Base-by-base conservation (phyloP, 2,329 filamentous ascomycete species). In the Fusarium sp. region DNA sequence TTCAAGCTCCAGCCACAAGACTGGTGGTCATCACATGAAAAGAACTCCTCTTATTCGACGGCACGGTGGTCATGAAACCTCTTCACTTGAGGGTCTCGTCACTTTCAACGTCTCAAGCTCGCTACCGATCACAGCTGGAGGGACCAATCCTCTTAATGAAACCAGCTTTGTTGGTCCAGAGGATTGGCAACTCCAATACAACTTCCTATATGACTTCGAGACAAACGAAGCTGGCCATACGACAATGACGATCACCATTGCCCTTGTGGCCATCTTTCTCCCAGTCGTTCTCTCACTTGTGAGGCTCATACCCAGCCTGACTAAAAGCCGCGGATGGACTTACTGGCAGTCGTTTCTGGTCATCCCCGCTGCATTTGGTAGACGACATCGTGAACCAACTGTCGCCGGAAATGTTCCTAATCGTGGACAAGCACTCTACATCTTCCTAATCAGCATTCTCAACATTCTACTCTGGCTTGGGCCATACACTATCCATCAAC, bases 131-230 rank as follows among this genome's bases (percentile, higher is more conserved):
- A 71, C 78, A 15, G 37, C 30, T 30, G 37, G 75, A 67, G 40
- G 59, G 69, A 11, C 69, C 3, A 60, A 72, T 10, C 75, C 77
- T 1, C 69, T 82, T 20, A 79, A 82, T 35, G 70, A 67, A 7
- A 81, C 80, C 8, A 81, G 79, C 63, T 75, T 80, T 37, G 66
- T 82, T 13, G 42, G 48, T 1, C 62, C 71, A 6, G 57, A 68
- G 14, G 75, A 78, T 45, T 82, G 78, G 78, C 75, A 78, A 59
- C 58, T 73, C 15, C 75, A 87, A 71, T 88, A 88, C 78, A 87
- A 84, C 68, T 85, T 85, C 55, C 83, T 86, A 79, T 73, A 83
- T 13, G 84, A 86, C 60, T 87, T 87, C 42, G 86, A 88, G 53
- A 79, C 79, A 66, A 88, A 87, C 40, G 79, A 81, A 52, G 60